Percentiles rank a stretch among this genome's conserved stretches.
Evolutionary conservation across 441 rosid species (phyloP).

Genomic region (Croton laevigatus): DNA sequence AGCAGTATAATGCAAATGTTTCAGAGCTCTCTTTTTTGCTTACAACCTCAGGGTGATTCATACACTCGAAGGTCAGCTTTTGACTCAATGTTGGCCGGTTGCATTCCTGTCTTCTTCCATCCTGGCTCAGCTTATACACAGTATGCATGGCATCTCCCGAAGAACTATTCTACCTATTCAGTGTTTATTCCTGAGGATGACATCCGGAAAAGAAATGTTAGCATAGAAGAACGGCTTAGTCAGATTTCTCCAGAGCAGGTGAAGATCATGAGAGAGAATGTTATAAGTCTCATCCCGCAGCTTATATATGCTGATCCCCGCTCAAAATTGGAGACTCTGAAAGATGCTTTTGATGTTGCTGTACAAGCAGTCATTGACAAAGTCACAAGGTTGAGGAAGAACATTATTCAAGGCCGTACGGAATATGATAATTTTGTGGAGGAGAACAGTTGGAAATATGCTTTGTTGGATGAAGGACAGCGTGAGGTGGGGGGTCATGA

Average conservation of each 20-base stretch:
- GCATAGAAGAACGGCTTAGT: conserved; percentile 69
- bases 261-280: conserved; percentile 71
- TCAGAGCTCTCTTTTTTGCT: conserved; percentile 78
- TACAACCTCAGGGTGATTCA: conserved; percentile 94
- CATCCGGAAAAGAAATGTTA: conserved; percentile 63
- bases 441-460: conserved; percentile 97
- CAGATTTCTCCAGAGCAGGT: conserved; percentile 75
- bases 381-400: conserved; percentile 80
- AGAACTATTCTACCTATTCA: conserved; percentile 71
- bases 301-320: conserved; percentile 85
- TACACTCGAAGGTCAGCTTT: conserved; percentile 90
- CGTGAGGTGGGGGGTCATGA: conserved; percentile 80
- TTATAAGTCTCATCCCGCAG: conserved; percentile 66
- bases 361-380: conserved; percentile 79
- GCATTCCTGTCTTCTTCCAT: conserved; percentile 90
- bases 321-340: conserved; percentile 57
- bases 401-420: conserved; percentile 64
- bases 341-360: conserved; percentile 82
- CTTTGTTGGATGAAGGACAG: conserved; percentile 77
- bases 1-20: conserved; percentile 95
- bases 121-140: conserved; percentile 94
- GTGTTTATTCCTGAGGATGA: conserved; percentile 90
- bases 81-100: conserved; percentile 84
- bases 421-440: conserved; percentile 87
- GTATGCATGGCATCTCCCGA: conserved; percentile 92